Evolutionary conservation across 139 green algal genomes (phyloP), one percentile per base, ranked within the genome.

Genomic region (Yamagishiella unicocca): DNA sequence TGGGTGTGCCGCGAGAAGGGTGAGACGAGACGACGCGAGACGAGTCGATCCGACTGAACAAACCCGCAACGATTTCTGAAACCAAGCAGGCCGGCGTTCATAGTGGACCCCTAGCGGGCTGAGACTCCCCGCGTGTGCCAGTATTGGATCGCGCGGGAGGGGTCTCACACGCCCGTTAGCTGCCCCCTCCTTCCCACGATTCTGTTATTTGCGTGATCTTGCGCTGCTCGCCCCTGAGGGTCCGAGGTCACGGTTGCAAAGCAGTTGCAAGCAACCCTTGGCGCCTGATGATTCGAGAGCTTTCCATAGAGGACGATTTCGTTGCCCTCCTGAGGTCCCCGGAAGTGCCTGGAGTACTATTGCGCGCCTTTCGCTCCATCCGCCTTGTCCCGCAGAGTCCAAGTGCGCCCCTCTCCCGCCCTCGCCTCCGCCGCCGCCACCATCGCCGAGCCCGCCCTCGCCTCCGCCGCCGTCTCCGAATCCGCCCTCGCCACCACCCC

Each of bases 1-100:
- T 80, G 37, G 9, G 72, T 80, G 43, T 80, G 70, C 38, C 38
- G 70, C 12, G 58, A 17, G 27, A 78, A 78, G 22, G 70, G 70
- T 58, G 46, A 45, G 67, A 42, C 67, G 67, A 27, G 19, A n/a
- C 10, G 2, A 7, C n/a, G 25, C 67, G 35, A 35, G 14, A 4
- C 10, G 67, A 45, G 38, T 43, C 2, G 33, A 22, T 6, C 27
- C 7, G 7, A 24, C 8, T 43, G 33, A 43, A 45, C 14, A 35
- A 35, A 1, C 33, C 33, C 1, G 4, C 22, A 45, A 45, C 1
- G 67, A 27, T 31, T 50, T 43, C 7, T 42, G 27, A 33, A 45
- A 6, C 3, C 14, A 46, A 9, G 21, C 14, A 75, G 2, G 62
- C 19, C 19, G 67, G 3, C 67, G 27, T 75, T 19, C 1, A 50